phyloP scores from a whole-genome alignment of 495 filamentous ascomycete species.

The Bryoglossum gracile region DNA sequence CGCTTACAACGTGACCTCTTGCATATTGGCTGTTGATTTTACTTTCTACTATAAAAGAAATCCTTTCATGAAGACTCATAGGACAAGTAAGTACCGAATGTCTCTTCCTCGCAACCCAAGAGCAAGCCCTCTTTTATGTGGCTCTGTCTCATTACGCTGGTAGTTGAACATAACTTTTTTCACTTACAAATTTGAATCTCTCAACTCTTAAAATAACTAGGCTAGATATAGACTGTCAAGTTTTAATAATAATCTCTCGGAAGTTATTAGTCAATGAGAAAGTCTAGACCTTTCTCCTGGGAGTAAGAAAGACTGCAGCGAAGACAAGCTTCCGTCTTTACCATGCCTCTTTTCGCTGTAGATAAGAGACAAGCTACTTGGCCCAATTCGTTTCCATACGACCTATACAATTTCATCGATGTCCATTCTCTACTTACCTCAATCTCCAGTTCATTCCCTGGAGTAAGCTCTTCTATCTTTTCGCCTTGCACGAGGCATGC shows the following conservation, averaged over 20 bases:
- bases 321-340: background rate
- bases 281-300: background rate
- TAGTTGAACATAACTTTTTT: too few species aligned
- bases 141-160: slow-evolving; percentile 15
- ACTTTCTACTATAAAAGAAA: background rate
- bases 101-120: slow-evolving; percentile 4
- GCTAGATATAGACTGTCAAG: too few species aligned
- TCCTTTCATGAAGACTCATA: slow-evolving; percentile 9
- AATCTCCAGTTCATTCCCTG: background rate
- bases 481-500: background rate
- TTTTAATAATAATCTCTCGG: too few species aligned
- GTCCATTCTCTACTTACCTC: background rate
- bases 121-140: slow-evolving; percentile 5
- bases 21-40: background rate
- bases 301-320: background rate
- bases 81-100: slow-evolving; percentile 11
- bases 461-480: background rate
- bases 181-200: too few species aligned
- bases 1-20: background rate
- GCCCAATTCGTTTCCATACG: background rate
- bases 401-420: background rate
- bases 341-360: background rate
- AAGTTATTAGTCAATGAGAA: background rate
- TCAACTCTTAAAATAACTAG: too few species aligned
- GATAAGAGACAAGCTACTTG: background rate